phyloP scores from a whole-genome alignment of 2,329 filamentous ascomycete genomes.

The Macroventuria anomochaeta region DNA sequence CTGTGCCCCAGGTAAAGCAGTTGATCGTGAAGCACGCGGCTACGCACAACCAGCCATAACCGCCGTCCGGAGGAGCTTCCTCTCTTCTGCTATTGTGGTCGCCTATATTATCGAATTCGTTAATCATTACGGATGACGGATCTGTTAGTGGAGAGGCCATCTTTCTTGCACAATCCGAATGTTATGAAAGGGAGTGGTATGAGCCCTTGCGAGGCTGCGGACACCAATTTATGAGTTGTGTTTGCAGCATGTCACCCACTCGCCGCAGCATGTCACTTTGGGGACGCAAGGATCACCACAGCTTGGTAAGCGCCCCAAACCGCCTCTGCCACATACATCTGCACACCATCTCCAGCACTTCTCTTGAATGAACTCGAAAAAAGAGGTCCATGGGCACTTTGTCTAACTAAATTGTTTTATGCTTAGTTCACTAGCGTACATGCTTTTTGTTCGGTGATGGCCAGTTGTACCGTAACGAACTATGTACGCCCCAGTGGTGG shows the following conservation, averaged over 20 bases:
- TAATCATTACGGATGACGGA: not conserved
- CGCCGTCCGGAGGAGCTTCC: conserved; percentile 22
- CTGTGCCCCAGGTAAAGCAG: conserved; percentile 29
- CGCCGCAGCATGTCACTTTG: not conserved
- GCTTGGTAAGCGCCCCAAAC: not conserved
- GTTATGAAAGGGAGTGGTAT: no score
- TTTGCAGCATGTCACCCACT: conserved; percentile 2
- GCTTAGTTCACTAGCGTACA: no score
- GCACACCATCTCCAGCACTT: no score
- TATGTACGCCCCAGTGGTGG: no score
- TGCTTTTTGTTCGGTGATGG: no score
- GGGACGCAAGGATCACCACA: not conserved
- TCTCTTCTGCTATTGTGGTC: not conserved
- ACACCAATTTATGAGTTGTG: not conserved
- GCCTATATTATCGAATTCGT: not conserved
- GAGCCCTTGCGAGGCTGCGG: no score
- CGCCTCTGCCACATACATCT: not conserved
- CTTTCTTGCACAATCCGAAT: not conserved
- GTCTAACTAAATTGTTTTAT: no score
- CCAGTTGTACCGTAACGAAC: no score
- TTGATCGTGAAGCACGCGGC: conserved; percentile 17
- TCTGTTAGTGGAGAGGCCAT: not conserved
- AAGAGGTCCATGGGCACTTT: no score
- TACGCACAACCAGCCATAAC: conserved; percentile 28
- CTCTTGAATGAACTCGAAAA: no score